Evolutionary conservation across 495 filamentous ascomycete genomes (phyloP).

Genomic region (Saxispiralis lemnorum): DNA sequence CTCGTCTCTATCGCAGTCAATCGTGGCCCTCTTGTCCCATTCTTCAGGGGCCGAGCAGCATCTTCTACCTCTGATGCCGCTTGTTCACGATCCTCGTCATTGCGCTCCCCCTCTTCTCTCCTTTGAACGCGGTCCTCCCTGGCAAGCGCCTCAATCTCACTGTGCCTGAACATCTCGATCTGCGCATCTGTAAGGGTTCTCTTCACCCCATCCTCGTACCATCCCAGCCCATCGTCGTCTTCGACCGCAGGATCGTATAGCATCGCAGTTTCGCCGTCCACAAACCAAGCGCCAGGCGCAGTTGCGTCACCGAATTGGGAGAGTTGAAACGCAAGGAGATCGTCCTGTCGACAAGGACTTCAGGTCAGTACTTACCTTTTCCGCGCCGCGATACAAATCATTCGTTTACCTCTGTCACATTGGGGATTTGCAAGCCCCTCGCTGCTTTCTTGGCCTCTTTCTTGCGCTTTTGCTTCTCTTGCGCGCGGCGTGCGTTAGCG

Average conservation of each 20-base stretch:
- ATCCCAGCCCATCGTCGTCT: constrained; percentile 62
- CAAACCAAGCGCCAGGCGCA: constrained; percentile 10
- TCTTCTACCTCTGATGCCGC: constrained; percentile 18
- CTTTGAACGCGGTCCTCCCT: constrained; percentile 30
- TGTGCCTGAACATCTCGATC: constrained; percentile 77
- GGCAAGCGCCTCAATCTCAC: constrained; percentile 60
- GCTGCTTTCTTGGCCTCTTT: constrained; percentile 1
- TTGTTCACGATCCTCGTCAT: constrained; percentile 1
- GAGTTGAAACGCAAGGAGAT: constrained; percentile 52
- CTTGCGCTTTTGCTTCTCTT: background rate
- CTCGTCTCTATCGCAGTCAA: background rate
- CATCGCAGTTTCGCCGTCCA: constrained; percentile 21
- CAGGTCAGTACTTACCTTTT: constrained; percentile 15
- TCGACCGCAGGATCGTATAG: constrained; percentile 28
- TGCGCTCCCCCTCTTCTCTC: constrained; percentile 10
- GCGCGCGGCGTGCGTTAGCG: background rate
- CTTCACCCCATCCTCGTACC: constrained; percentile 77
- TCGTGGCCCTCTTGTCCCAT: background rate
- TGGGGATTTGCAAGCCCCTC: constrained; percentile 1
- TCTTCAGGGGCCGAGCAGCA: background rate
- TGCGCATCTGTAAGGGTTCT: constrained; percentile 85
- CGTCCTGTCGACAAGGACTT: constrained; percentile 34
- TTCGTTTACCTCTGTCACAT: constrained; percentile 11
- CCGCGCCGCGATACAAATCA: background rate
- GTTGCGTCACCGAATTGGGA: constrained; percentile 29